These are phyloP conservation scores for Astrocystis sublimbata DNA, from an alignment of 495 filamentous ascomycete species.

Conservation along the genomic window DNA sequence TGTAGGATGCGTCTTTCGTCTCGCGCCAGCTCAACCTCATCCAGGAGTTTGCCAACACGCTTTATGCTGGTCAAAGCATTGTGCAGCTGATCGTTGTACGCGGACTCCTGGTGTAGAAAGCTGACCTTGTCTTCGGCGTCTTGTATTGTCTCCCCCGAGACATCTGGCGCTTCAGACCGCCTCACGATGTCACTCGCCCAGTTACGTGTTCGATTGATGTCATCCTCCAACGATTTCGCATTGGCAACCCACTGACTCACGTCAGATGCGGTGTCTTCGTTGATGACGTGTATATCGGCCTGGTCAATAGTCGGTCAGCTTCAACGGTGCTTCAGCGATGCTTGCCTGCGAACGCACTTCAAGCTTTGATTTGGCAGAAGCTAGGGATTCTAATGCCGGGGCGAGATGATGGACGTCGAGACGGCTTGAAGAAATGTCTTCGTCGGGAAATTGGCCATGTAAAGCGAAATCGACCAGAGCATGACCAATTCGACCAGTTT, in stretches of 20 bases:
- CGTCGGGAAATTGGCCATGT: slow-evolving; percentile 73
- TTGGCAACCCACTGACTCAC: slow-evolving; percentile 82
- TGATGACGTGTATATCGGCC: slow-evolving; percentile 70
- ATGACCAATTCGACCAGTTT: slow-evolving; percentile 52
- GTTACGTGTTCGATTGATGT: slow-evolving; percentile 71
- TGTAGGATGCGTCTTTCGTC: slow-evolving; percentile 51
- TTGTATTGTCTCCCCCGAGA: slow-evolving; percentile 57
- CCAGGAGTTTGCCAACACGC: slow-evolving; percentile 51
- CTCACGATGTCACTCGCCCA: slow-evolving; percentile 75
- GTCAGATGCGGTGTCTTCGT: slow-evolving; percentile 71
- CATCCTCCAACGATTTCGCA: slow-evolving; percentile 77
- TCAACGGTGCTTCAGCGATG: background rate
- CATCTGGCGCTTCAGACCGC: slow-evolving; percentile 64
- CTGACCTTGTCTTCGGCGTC: slow-evolving; percentile 69
- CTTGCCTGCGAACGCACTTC: slow-evolving; percentile 51
- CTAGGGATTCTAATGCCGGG: slow-evolving; percentile 63
- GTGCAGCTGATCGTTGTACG: slow-evolving; percentile 71
- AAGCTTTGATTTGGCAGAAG: slow-evolving; percentile 63
- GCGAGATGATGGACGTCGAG: slow-evolving; percentile 60
- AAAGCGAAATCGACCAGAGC: slow-evolving; percentile 72
- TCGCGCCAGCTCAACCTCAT: slow-evolving; percentile 52
- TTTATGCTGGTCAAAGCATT: slow-evolving; percentile 62
- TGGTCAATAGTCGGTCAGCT: slow-evolving; percentile 31
- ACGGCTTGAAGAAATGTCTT: slow-evolving; percentile 64
- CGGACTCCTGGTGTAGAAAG: slow-evolving; percentile 72